Base-by-base conservation (phyloP, 116 monocot genomes). In the Cymodocea nodosa region DNA sequence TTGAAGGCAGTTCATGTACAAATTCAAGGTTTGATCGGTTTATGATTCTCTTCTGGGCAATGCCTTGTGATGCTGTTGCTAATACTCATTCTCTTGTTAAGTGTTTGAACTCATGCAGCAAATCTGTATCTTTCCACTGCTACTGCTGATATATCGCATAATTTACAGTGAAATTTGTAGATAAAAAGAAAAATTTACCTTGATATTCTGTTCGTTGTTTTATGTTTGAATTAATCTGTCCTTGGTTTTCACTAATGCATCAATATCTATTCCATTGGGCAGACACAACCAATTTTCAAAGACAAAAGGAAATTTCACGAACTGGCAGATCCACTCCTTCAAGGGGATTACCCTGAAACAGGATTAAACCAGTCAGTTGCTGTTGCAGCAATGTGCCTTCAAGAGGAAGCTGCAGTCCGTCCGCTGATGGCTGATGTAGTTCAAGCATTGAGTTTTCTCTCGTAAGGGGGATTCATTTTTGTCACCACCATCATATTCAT, bases 351-450 rank as follows among this genome's bases (percentile, higher is more conserved):
- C 53, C 60, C 67, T 9, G 50, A 11, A 9, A 40, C 51, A 22
- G 37, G 24, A 5, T 51, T 74, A 62, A 74, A 74, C 23, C 74
- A 74, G 24, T 68, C 68, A 36, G 62, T 74, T 16, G 74, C 68
- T 6, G 62, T 74, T 20, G 61, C 68, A 14, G 67, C 68, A 19
- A 74, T 74, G 74, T 74, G 74, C 19, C 68, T 74, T 50, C 68
- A 56, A n/a, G 68, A 68, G 52, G 74, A 74, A 30, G 60, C 68
- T n/a, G 66, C 17, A 15, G 74, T 74, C 5, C 67, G 74, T 2
- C 74, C 74, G 6, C 44, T 68, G 61, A 74, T 74, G 53, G 62
- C 68, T 12, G 74, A 74, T 34, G 74, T 74, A 0, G 68, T 74
- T 23, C 35, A 48, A 48, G 74, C 74, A 15, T 49, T 74, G 19